Evolutionary conservation across 495 filamentous ascomycete species (phyloP), one percentile per base, ranked within the genome.

Genomic region (Astrothelium subdiscretum): DNA sequence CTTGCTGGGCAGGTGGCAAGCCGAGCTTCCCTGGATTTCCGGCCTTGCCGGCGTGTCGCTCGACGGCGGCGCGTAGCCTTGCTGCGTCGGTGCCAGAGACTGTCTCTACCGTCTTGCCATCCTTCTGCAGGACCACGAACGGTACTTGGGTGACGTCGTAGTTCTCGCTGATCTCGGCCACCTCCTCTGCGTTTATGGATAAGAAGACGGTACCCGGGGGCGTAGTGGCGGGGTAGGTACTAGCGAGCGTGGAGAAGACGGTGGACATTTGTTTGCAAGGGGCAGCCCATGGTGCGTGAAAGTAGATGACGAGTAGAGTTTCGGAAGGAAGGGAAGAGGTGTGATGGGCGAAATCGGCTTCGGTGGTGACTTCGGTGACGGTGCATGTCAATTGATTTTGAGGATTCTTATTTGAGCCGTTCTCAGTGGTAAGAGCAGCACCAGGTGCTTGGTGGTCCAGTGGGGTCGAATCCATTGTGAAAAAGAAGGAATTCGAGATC

Each of bases 231-330:
- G 88, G 82, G 75, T 94, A 92, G 66, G 91, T 87, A 65, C 83
- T 81, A 60, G 92, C 91, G 62, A 99, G 87, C 32, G 89, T 86
- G 68, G 80, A 76, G 62, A 99, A 85, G 61, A 96, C 87, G n/a
- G 83, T 85, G 66, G 83, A 81, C 91, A 96, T 96, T 75, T 96
- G 91, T 60, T 87, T 81, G 78, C 94, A 97, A 13, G 91, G 94
- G 31, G 88, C 90, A n/a, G 95, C 94, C 94, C 95, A 97, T 68
- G 91, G 87, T 0, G 95, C 88, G 75, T 96, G 86, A 78, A 97
- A 97, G 72, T 91, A 96, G 68, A 96, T 81, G 67, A 96, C 83
- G 57, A 89, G 76, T 38, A 96, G 82, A 12, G 87, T 80, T 5
- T 84, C 79, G 3, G 85, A 67, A 0, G 88, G 82, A 18, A 92